Evolutionary conservation across 495 filamentous ascomycete genomes (phyloP).

Genomic region (Tuber magnatum): DNA sequence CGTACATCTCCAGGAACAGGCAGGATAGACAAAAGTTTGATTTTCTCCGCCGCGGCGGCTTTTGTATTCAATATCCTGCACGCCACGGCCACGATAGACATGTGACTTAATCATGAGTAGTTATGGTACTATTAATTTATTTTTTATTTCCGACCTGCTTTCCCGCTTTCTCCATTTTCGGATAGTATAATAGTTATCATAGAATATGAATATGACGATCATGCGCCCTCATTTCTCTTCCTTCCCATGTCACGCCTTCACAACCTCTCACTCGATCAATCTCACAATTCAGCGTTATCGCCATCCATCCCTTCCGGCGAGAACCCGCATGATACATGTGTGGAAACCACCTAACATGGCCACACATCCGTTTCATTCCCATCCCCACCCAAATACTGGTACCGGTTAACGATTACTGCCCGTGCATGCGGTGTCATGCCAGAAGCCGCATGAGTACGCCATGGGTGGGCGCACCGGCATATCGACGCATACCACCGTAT

Average conservation of each 20-base stretch:
- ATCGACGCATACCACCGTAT: background rate
- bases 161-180: background rate
- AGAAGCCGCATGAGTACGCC: background rate
- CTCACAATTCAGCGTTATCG: background rate
- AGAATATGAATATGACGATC: background rate
- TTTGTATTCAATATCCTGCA: background rate
- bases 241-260: background rate
- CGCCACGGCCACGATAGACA: background rate
- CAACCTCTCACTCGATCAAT: background rate
- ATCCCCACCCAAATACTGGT: background rate
- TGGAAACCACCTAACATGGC: background rate
- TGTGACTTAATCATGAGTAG: background rate
- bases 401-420: background rate
- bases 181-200: background rate
- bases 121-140: background rate
- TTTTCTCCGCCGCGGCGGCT: background rate
- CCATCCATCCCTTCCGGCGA: background rate
- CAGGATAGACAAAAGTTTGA: background rate
- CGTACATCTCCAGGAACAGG: background rate
- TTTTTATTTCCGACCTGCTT: background rate
- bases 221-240: background rate
- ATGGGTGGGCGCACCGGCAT: background rate
- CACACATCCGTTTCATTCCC: background rate
- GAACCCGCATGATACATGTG: background rate
- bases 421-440: background rate